Evolutionary conservation across 2,329 filamentous ascomycete species (phyloP).

Genomic region (Clarireedia hainanense): DNA sequence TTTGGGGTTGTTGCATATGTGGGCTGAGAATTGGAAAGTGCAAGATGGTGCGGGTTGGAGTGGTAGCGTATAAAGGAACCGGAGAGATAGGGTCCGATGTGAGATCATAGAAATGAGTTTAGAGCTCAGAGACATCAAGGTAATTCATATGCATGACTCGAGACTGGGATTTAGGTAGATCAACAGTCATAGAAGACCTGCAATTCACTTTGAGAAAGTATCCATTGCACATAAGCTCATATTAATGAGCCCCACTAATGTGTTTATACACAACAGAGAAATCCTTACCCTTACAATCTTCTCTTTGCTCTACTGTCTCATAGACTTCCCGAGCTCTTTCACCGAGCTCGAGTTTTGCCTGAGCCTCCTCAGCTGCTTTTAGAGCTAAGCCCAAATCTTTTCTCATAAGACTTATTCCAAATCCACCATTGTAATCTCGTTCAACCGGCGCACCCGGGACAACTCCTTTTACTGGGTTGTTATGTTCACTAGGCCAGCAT

Average conservation of each 20-base stretch:
- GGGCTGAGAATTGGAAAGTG: too few species aligned
- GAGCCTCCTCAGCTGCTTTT: conserved; percentile 60
- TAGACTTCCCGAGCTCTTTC: conserved; percentile 59
- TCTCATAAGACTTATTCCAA: conserved; percentile 70
- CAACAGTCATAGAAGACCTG: not conserved
- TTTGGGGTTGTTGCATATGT: too few species aligned
- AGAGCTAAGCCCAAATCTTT: conserved; percentile 72
- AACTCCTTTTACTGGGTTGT: conserved; percentile 88
- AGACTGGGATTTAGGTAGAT: not conserved
- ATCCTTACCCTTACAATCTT: conserved; percentile 60
- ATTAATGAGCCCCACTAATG: conserved; percentile 34
- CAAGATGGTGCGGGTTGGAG: too few species aligned
- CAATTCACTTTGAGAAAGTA: not conserved
- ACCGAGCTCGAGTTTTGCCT: conserved; percentile 57
- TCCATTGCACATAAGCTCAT: not conserved
- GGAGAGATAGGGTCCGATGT: not conserved
- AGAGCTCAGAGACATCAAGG: too few species aligned
- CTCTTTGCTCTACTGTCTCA: conserved; percentile 51
- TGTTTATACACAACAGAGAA: conserved; percentile 78
- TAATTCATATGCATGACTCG: not conserved
- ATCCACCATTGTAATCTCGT: conserved; percentile 70
- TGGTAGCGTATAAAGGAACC: too few species aligned
- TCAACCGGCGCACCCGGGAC: conserved; percentile 67
- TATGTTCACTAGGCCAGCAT: conserved; percentile 93
- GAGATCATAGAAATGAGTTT: not conserved